A percentile compares a stretch with the other conserved stretches of the same genome.
Evolutionary conservation across 2,329 filamentous ascomycete genomes (phyloP).

Genomic region (Colletotrichum camelliae): DNA sequence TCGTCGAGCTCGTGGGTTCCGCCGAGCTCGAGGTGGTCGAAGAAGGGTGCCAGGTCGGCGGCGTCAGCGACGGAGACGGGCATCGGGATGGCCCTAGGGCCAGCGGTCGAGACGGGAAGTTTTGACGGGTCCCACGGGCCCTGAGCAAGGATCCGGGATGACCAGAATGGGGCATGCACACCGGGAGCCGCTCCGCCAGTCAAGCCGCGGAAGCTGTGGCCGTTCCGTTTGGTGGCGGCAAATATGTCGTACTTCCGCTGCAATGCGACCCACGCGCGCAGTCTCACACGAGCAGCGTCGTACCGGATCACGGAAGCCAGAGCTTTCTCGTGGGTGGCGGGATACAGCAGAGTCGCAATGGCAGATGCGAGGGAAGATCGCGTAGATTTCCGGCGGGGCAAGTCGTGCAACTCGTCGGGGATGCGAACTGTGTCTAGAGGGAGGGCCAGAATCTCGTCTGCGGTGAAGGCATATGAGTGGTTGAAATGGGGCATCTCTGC

Average conservation of each 20-base stretch:
- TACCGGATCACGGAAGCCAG: constrained; percentile 42
- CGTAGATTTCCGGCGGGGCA: constrained; percentile 40
- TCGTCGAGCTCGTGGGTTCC: constrained; percentile 34
- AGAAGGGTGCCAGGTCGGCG: constrained; percentile 37
- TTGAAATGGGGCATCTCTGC: constrained; percentile 30
- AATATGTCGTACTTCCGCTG: constrained; percentile 41
- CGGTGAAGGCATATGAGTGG: constrained; percentile 33
- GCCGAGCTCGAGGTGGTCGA: constrained; percentile 34
- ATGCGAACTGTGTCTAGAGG: constrained; percentile 34
- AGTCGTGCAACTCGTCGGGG: constrained; percentile 33
- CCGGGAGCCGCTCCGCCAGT: constrained; percentile 35
- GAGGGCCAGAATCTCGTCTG: constrained; percentile 39
- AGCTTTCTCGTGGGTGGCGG: constrained; percentile 34
- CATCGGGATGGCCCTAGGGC: constrained; percentile 37
- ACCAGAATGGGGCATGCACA: constrained; percentile 37
- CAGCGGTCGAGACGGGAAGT: constrained; percentile 34
- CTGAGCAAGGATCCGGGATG: constrained; percentile 36
- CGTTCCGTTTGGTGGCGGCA: constrained; percentile 35
- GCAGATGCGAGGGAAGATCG: constrained; percentile 33
- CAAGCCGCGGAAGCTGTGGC: constrained; percentile 30
- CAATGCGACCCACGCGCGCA: constrained; percentile 39
- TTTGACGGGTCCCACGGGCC: constrained; percentile 37
- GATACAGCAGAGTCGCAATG: constrained; percentile 38
- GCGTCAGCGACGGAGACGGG: constrained; percentile 35
- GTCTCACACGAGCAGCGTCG: constrained; percentile 39